Evolutionary conservation across 257 asterid genomes (phyloP).

Genomic region (Gentiana macrophylla): DNA sequence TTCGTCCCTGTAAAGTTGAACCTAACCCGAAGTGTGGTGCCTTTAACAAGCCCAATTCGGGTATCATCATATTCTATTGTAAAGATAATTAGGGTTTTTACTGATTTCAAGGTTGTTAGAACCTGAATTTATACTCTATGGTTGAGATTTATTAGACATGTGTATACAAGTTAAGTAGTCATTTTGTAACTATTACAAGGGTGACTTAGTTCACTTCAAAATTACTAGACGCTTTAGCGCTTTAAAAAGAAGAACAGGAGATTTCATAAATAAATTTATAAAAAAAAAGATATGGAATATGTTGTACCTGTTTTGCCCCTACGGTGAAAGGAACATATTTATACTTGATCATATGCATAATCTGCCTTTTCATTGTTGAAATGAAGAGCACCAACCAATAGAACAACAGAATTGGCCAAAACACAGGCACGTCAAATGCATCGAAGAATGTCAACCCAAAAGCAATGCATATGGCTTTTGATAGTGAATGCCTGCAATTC

Average conservation of each 20-base stretch:
- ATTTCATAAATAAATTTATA: not conserved
- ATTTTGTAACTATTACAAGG: no score
- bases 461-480: conserved; percentile 73
- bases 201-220: no score
- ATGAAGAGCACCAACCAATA: conserved; percentile 79
- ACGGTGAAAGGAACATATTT: conserved; percentile 87
- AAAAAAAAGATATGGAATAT: not conserved
- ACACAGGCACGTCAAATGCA: conserved; percentile 93
- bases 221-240: not conserved
- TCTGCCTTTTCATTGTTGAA: conserved; percentile 95
- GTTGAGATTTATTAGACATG: no score
- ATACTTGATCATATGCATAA: conserved; percentile 93
- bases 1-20: no score
- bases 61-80: no score
- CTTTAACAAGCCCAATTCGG: no score
- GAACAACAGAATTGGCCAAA: conserved; percentile 95
- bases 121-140: no score
- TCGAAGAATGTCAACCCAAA: conserved; percentile 83
- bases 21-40: no score
- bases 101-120: no score
- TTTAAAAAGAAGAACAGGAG: not conserved
- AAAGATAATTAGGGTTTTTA: no score
- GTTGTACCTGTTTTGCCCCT: conserved; percentile 70
- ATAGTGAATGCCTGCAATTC: conserved; percentile 68
- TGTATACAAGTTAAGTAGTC: no score